Base-by-base conservation (phyloP, 1,284 basidiomycete genomes). In the Omphalotus olearius region DNA sequence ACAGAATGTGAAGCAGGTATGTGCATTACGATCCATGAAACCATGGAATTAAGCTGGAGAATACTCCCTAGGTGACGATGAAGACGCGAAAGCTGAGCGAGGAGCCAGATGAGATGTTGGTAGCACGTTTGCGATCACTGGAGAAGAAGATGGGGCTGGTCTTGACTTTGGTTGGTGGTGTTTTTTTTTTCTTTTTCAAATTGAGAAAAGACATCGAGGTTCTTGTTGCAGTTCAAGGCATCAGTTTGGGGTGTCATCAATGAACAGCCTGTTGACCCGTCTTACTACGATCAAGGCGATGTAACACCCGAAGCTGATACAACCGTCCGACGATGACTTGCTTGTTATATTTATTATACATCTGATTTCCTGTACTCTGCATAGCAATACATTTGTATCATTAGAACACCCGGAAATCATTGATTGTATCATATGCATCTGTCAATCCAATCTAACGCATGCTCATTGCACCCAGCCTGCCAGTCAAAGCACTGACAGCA, bases 101-200 rank as follows among this genome's bases (percentile, higher is more conserved):
- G 56, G 80, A 76, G 55, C 91, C 84, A 36, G 94, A 91, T 66
- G 80, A 82, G 59, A 72, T 69, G 47, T 76, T 98, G 60, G 72
- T 98, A n/a, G 76, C 78, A 39, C 84, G 88, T 51, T 67, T 99
- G 38, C 78, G 95, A 38, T 78, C 84, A 1, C 73, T 98, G 41
- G 96, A 98, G 67, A 83, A 89, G 64, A 97, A 97, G 69, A 95
- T 98, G 89, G 93, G 92, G 5, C 76, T 99, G 36, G 92, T 96
- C 0, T 70, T 95, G 62, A 96, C 93, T 0, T 67, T 95, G 69
- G 93, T 91, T 60, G 58, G 80, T 74, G 18, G 25, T 23, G 52
- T 9, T 14, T 35, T 45, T 13, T 26, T 45, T 47, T n/a, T n/a
- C n/a, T n/a, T n/a, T n/a, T n/a, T n/a, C n/a, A n/a, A 17, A 42